Evolutionary conservation across 2,329 filamentous ascomycete genomes (phyloP), one percentile per base, ranked within the genome.

Genomic region (Acarospora socialis): DNA sequence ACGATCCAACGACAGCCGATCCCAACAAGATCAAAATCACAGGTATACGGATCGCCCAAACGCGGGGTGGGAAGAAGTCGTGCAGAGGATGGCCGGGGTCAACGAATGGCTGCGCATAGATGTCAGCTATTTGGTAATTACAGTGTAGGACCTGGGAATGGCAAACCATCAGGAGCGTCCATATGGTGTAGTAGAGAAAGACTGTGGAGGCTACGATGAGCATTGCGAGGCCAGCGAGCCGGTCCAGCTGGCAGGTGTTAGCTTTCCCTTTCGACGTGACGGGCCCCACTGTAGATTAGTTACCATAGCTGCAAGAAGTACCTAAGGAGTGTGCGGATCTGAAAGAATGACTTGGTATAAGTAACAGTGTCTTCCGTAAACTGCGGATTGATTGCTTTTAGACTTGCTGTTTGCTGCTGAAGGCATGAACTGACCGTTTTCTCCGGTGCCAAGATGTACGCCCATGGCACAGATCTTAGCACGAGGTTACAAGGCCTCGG

Each of bases 1-100:
- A 98, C 38, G 83, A 92, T 42, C 90, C 90, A 39, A 98, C 87
- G 38, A 98, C 84, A 37, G 90, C 84, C 38, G 78, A 86, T 43
- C 79, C 86, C 44, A 98, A 68, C 28, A 98, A 75, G 42, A 94
- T 78, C 46, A 98, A 76, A 55, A 98, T 93, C 48, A 98, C 87
- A 46, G 90, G 90, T 51, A 98, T 90, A 56, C 90, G 86, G 55
- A 98, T 93, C 39, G 90, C 90, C 90, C 90, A 98, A 55, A 93
- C 86, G 56, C 90, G 86, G 28, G 87, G 87, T 40, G 83, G 90
- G 65, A 98, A 98, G 64, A 95, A 70, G 55, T 79, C 79, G 55
- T 98, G 90, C 37, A 95, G 77, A 35, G 83, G 77, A 59, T 98
- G 90, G 55, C 83, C 82, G 36, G 80, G 73, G 59, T 98, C 90